Evolutionary conservation across 1,284 basidiomycete genomes (phyloP).

Genomic region (Sphaerobolus stellatus): DNA sequence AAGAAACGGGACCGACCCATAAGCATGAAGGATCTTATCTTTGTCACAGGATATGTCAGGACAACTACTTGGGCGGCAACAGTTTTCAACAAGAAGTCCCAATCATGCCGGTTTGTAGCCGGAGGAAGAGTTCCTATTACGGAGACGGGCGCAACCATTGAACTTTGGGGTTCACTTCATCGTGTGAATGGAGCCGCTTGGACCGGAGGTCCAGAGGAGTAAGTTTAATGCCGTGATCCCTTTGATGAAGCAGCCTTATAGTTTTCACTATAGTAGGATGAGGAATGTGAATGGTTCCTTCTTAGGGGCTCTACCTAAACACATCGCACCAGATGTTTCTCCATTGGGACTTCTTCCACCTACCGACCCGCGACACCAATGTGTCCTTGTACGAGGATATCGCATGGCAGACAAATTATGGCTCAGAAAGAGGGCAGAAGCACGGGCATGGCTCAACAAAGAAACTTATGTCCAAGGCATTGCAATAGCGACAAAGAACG

Average conservation of each 20-base stretch:
- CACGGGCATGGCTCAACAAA: not conserved
- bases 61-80: slow-evolving; percentile 7
- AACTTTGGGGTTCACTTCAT: not conserved
- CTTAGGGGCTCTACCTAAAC: not conserved
- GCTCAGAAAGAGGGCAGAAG: too few relatives aligned
- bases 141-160: not conserved
- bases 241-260: not conserved
- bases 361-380: not conserved
- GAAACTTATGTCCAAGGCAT: not conserved
- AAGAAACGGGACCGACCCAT: not conserved
- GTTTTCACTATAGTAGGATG: not conserved
- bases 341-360: not conserved
- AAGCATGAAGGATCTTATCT: slow-evolving; percentile 9
- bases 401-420: not conserved
- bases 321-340: not conserved
- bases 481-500: not conserved
- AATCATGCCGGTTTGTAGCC: not conserved
- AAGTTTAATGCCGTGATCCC: not conserved
- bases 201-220: not conserved
- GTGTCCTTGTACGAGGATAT: not conserved
- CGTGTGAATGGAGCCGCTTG: not conserved
- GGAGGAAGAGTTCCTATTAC: not conserved
- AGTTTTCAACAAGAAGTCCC: not conserved
- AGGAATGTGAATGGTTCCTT: not conserved
- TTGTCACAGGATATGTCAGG: slow-evolving; percentile 6